These are phyloP conservation scores for Ogataea salicorniae DNA, from an alignment of 805 yeast genomes.

Conservation along the genomic window DNA sequence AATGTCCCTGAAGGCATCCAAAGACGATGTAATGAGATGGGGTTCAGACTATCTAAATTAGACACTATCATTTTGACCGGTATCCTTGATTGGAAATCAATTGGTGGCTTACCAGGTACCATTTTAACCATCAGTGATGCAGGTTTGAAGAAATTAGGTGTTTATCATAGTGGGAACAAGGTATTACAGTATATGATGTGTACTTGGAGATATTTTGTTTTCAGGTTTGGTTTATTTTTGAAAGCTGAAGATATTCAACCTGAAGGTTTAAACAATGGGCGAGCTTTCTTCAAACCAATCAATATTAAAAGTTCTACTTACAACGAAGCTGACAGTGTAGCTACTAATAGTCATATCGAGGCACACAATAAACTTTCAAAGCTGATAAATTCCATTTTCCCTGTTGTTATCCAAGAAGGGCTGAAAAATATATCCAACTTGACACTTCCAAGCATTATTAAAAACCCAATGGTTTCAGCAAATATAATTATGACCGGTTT, in stretches of 20 bases:
- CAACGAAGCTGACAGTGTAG: background rate
- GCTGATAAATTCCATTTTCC: conserved; percentile 24
- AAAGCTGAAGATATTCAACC: conserved; percentile 15
- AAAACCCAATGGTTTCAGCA: conserved; percentile 39
- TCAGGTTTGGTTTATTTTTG: conserved; percentile 64
- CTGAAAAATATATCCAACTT: conserved; percentile 18
- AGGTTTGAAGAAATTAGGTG: conserved; percentile 51
- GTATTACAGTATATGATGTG: conserved; percentile 54
- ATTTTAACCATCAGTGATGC: conserved; percentile 79
- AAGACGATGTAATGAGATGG: conserved; percentile 59
- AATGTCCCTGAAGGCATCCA: conserved; percentile 84
- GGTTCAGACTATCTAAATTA: conserved; percentile 51
- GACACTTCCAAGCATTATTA: conserved; percentile 21
- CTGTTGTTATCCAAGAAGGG: conserved; percentile 7
- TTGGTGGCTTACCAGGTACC: conserved; percentile 92
- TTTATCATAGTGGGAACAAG: conserved; percentile 45
- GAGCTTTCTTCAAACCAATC: conserved; percentile 16
- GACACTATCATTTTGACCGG: conserved; percentile 76
- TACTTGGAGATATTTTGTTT: conserved; percentile 84
- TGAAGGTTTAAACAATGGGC: conserved; percentile 5
- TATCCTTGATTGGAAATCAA: conserved; percentile 62
- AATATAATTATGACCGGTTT: conserved; percentile 64
- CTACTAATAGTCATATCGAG: background rate
- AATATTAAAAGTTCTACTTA: conserved; percentile 8
- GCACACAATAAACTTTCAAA: conserved; percentile 8